Evolutionary conservation across 164 flowering plant species (phyloP).

Genomic region (Cinnamomum chago): DNA sequence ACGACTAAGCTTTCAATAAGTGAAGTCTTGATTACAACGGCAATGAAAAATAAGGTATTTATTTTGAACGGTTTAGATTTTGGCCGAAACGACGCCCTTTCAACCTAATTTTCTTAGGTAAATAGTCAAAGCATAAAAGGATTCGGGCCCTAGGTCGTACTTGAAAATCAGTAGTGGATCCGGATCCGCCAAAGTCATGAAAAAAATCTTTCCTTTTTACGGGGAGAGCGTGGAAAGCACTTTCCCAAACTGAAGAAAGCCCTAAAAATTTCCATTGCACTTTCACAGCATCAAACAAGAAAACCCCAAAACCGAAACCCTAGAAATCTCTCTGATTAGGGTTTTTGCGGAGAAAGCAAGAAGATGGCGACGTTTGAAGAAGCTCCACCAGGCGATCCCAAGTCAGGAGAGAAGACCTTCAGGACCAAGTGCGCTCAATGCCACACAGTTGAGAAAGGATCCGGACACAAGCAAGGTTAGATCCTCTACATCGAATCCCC

Average conservation of each 20-base stretch:
- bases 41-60: no score
- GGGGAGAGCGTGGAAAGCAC: no score
- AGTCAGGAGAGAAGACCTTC: slow-evolving; percentile 80
- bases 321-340: not conserved
- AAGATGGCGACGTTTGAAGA: slow-evolving; percentile 64
- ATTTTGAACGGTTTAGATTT: no score
- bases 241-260: not conserved
- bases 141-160: no score
- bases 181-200: no score
- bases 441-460: slow-evolving; percentile 57
- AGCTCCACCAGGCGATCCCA: slow-evolving; percentile 67
- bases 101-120: no score
- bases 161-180: no score
- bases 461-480: slow-evolving; percentile 58
- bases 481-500: not conserved
- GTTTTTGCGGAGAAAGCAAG: not conserved
- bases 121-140: no score
- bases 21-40: no score
- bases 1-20: no score
- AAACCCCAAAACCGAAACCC: not conserved
- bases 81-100: accelerated
- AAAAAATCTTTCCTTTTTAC: no score
- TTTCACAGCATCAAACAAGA: not conserved
- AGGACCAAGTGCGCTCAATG: slow-evolving; percentile 79
- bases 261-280: not conserved